These are phyloP conservation scores for Cordyceps tenuipes DNA, from an alignment of 2,329 filamentous ascomycete species.

Conservation along the genomic window DNA sequence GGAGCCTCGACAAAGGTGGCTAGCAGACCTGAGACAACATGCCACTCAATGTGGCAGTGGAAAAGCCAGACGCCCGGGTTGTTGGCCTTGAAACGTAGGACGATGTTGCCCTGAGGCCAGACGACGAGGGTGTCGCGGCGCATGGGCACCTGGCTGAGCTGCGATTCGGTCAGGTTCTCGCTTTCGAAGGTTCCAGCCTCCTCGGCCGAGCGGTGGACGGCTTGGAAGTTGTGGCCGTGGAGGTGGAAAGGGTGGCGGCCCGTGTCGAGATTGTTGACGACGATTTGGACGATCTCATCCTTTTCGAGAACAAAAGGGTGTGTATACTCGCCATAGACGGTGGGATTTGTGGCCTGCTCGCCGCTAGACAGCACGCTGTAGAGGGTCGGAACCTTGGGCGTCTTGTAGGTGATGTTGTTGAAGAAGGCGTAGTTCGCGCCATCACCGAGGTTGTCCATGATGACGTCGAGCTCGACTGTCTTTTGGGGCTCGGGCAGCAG, in stretches of 20 bases:
- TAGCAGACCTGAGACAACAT: conserved; percentile 58
- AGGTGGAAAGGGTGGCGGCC: conserved; percentile 70
- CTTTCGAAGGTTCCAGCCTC: conserved; percentile 48
- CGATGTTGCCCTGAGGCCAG: conserved; percentile 56
- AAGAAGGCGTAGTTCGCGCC: conserved; percentile 57
- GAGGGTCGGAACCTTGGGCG: conserved; percentile 69
- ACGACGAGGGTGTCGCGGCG: conserved; percentile 61
- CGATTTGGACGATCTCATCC: conserved; percentile 60
- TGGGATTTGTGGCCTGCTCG: conserved; percentile 47
- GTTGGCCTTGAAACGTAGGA: conserved; percentile 59
- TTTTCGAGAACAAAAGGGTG: conserved; percentile 60
- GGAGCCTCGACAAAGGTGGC: conserved; percentile 58
- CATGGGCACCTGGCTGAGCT: conserved; percentile 50
- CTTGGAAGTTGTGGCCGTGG: conserved; percentile 69
- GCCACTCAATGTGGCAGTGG: conserved; percentile 79
- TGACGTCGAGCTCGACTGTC: conserved; percentile 53
- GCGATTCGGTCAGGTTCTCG: conserved; percentile 33
- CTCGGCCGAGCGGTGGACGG: conserved; percentile 51
- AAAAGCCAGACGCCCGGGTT: conserved; percentile 66
- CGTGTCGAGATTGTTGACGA: conserved; percentile 68
- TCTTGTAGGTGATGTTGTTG: conserved; percentile 69
- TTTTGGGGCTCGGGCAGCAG: conserved; percentile 55
- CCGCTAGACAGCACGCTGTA: conserved; percentile 65
- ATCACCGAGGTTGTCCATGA: conserved; percentile 53
- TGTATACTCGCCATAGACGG: conserved; percentile 58